Percentiles rank a stretch among this genome's conserved stretches.
These are phyloP conservation scores for Aspergillus ostianus DNA, from an alignment of 495 filamentous ascomycete genomes.

Conservation along the genomic window DNA sequence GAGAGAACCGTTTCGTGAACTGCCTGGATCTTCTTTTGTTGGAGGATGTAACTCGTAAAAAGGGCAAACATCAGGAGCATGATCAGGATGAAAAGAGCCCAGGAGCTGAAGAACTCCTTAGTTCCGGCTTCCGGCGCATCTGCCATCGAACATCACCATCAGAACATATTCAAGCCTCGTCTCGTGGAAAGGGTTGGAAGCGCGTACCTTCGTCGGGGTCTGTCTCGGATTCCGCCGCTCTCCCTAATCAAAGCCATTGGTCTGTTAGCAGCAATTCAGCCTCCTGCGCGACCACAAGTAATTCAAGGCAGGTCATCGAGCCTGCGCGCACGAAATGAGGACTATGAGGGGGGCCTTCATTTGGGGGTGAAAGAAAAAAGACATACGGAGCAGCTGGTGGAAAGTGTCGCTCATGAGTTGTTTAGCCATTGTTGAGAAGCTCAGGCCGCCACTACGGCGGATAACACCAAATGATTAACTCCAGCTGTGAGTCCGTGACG, in stretches of 20 bases:
- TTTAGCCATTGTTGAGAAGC: constrained; percentile 36
- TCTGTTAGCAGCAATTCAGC: background rate
- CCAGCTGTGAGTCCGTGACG: constrained; percentile 29
- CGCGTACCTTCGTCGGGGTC: constrained; percentile 54
- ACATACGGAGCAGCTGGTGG: constrained; percentile 43
- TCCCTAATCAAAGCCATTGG: constrained; percentile 27
- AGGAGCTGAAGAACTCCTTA: constrained; percentile 91
- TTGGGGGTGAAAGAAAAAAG: background rate
- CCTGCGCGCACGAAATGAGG: background rate
- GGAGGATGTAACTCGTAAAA: constrained; percentile 94
- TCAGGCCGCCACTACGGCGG: constrained; percentile 25
- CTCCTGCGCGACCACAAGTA: background rate
- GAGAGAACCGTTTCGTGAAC: constrained; percentile 97
- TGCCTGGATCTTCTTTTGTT: constrained; percentile 92
- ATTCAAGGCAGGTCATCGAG: background rate
- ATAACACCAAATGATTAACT: constrained; percentile 34
- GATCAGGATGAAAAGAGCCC: constrained; percentile 95
- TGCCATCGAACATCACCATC: constrained; percentile 24
- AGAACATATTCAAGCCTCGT: constrained; percentile 7
- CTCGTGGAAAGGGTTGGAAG: constrained; percentile 6
- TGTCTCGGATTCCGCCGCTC: constrained; percentile 39
- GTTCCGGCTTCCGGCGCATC: constrained; percentile 62
- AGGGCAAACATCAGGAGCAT: constrained; percentile 88
- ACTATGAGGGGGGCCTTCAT: background rate
- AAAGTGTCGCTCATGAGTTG: constrained; percentile 39